Percentiles rank a stretch among this genome's conserved stretches.
These are phyloP conservation scores for Xylaria hypoxylon DNA, from an alignment of 2,329 filamentous ascomycete genomes.

Conservation along the genomic window DNA sequence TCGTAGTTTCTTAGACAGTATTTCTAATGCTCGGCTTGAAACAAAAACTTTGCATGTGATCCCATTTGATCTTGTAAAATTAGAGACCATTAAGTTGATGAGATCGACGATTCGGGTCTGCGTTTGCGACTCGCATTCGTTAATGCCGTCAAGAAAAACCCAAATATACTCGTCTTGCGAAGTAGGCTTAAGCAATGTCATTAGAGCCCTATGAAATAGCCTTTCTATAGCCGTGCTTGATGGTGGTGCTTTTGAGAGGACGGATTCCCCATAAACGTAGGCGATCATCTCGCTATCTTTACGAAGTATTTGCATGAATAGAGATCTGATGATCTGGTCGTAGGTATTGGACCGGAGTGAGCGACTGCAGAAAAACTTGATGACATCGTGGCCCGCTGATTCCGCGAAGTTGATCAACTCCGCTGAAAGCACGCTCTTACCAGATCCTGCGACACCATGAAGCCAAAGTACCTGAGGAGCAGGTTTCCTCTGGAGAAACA, in stretches of 20 bases:
- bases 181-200: background rate
- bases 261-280: constrained; percentile 5
- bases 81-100: background rate
- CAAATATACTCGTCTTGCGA: constrained; percentile 2
- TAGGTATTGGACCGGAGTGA: constrained; percentile 4
- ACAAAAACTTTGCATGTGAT: constrained; percentile 4
- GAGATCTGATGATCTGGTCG: constrained; percentile 3
- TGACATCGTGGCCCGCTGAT: background rate
- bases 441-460: constrained; percentile 7
- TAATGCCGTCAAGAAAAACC: constrained; percentile 14
- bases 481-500: constrained; percentile 9
- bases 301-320: constrained; percentile 11
- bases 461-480: constrained; percentile 11
- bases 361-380: constrained; percentile 7
- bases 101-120: background rate
- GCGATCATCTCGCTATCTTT: constrained; percentile 20
- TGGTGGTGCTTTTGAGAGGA: constrained; percentile 1
- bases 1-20: background rate
- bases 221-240: background rate
- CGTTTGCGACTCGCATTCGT: constrained; percentile 6
- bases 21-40: constrained; percentile 11
- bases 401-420: background rate
- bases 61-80: background rate
- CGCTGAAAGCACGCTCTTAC: constrained; percentile 11
- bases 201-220: constrained; percentile 6